Percentiles rank a stretch among this genome's conserved stretches.
Evolutionary conservation across 208 protist species (phyloP).

Genomic region (Trichomonas tenax): DNA sequence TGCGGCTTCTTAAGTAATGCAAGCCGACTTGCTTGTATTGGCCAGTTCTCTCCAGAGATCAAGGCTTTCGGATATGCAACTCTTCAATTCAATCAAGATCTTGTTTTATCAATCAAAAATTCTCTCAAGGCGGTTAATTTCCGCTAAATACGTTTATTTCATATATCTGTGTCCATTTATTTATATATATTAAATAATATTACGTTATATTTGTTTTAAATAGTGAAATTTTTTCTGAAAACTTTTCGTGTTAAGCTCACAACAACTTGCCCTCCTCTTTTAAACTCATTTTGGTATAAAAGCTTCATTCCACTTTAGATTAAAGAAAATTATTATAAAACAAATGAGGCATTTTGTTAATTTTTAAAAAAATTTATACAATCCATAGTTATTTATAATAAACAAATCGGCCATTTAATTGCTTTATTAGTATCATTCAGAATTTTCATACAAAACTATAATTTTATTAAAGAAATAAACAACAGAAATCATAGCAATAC

Average conservation of each 20-base stretch:
- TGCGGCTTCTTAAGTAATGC: background rate
- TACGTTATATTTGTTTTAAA: background rate
- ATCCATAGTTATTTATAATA: too few species aligned
- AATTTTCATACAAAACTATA: too few species aligned
- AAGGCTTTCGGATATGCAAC: background rate
- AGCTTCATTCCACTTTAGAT: too few species aligned
- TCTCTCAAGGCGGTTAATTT: background rate
- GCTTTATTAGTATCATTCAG: too few species aligned
- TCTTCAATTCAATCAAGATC: background rate
- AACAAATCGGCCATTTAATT: too few species aligned
- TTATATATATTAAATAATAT: background rate
- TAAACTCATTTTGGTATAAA: background rate
- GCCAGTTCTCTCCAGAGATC: constrained; percentile 5
- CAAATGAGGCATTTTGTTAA: too few species aligned
- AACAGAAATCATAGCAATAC: too few species aligned
- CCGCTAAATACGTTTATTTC: background rate
- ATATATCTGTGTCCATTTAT: background rate
- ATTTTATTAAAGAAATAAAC: too few species aligned
- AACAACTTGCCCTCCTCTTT: background rate
- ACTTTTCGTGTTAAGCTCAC: background rate
- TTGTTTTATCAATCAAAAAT: background rate
- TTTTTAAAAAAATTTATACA: too few species aligned
- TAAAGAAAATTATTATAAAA: too few species aligned
- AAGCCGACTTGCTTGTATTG: background rate
- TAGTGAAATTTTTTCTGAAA: background rate